Percentiles rank a stretch among this genome's conserved stretches.
phyloP scores from a whole-genome alignment of 257 asterid genomes.

The Anisodus tanguticus region DNA sequence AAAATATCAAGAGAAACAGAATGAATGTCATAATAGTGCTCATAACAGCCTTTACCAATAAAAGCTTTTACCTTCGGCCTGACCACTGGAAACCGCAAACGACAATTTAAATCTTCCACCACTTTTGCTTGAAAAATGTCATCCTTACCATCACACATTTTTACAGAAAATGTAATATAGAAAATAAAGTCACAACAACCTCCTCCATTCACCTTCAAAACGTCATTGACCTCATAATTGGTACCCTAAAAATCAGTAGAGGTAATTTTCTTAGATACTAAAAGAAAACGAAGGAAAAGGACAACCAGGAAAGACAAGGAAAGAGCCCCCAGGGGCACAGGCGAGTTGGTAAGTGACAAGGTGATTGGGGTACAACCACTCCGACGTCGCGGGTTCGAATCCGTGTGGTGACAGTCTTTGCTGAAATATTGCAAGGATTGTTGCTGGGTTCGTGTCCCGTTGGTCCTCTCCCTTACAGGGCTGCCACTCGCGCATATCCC shows the following conservation, averaged over 20 bases:
- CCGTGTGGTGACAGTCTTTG: too few species aligned
- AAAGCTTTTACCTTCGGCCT: neutral
- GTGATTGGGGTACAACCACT: too few species aligned
- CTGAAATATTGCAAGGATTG: too few species aligned
- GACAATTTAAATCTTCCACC: neutral
- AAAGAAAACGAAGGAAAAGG: neutral
- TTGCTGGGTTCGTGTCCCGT: too few species aligned
- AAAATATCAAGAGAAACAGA: neutral
- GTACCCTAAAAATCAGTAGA: neutral
- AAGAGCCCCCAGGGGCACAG: too few species aligned
- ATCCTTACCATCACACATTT: neutral
- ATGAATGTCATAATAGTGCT: neutral
- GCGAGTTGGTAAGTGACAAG: too few species aligned
- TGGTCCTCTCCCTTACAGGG: too few species aligned
- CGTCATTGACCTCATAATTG: neutral
- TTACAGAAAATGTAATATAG: neutral
- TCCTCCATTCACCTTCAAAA: neutral
- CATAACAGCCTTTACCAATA: neutral
- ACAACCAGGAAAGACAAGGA: neutral
- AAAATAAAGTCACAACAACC: neutral
- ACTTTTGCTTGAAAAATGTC: conserved; percentile 17
- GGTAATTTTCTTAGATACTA: neutral
- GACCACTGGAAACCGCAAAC: neutral
- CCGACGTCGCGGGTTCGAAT: too few species aligned
- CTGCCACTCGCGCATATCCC: too few species aligned